These are phyloP conservation scores for Leishmania lainsoni DNA, from an alignment of 208 protist genomes.

Conservation along the genomic window DNA sequence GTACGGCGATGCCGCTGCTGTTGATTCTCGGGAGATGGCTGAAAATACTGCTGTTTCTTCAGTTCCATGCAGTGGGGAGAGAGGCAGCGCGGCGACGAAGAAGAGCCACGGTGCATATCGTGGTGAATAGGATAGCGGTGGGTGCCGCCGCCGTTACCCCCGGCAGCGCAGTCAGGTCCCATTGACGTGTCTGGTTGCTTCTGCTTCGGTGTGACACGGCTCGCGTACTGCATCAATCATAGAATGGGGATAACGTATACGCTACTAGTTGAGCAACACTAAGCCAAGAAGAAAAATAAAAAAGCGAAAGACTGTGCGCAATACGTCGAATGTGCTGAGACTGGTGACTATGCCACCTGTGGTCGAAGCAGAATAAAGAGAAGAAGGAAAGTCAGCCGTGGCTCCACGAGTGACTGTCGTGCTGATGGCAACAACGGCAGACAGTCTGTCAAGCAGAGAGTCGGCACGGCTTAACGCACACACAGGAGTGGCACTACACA, in stretches of 20 bases:
- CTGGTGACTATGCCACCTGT: background rate
- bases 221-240: background rate
- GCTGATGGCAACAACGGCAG: background rate
- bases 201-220: background rate
- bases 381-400: background rate
- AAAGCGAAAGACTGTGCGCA: background rate
- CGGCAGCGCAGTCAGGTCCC: background rate
- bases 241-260: background rate
- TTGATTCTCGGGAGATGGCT: background rate
- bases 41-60: background rate
- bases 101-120: background rate
- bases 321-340: background rate
- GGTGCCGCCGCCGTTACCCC: background rate
- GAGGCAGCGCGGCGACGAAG: conserved; percentile 1
- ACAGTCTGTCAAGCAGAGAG: background rate
- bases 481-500: background rate
- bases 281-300: background rate
- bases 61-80: conserved; percentile 1
- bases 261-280: background rate
- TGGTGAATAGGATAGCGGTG: background rate
- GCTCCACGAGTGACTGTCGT: background rate
- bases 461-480: background rate
- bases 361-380: background rate
- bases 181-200: background rate
- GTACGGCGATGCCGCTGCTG: background rate